phyloP scores from a whole-genome alignment of 768 basidiomycete genomes.

The Galerina marginata region DNA sequence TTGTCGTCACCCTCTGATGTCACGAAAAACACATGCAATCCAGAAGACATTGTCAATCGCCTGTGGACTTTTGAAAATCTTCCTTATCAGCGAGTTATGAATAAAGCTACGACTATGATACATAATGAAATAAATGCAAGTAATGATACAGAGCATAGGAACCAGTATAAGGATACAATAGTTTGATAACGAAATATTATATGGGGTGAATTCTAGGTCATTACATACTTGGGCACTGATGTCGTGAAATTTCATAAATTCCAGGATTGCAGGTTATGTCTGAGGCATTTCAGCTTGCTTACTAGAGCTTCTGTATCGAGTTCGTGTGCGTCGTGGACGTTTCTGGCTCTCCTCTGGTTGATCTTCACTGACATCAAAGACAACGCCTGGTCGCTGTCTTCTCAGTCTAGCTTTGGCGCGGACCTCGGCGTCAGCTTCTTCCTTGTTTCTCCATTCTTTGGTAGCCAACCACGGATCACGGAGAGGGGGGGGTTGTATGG shows the following conservation, averaged over 20 bases:
- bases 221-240: not conserved
- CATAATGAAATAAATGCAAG: not conserved
- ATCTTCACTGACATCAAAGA: conserved; percentile 66
- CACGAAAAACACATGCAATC: conserved; percentile 24
- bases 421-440: conserved; percentile 54
- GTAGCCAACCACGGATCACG: conserved; percentile 72
- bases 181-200: conserved; percentile 25
- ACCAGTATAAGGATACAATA: conserved; percentile 4
- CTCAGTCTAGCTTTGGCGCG: conserved; percentile 42
- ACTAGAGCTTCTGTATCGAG: conserved; percentile 8
- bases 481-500: conserved; percentile 58
- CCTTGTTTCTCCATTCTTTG: conserved; percentile 71
- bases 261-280: not conserved
- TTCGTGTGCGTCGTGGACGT: conserved; percentile 20
- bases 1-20: conserved; percentile 68
- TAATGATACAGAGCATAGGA: not conserved
- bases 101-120: not conserved
- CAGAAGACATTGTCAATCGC: not conserved
- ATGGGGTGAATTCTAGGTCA: conserved; percentile 48
- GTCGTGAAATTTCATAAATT: conserved; percentile 2
- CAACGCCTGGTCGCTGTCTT: conserved; percentile 65
- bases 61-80: too few relatives aligned
- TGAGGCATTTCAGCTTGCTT: conserved; percentile 44
- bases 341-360: conserved; percentile 43
- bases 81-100: not conserved